phyloP scores from a whole-genome alignment of 164 flowering plant species.

The Tetracentron sinense region DNA sequence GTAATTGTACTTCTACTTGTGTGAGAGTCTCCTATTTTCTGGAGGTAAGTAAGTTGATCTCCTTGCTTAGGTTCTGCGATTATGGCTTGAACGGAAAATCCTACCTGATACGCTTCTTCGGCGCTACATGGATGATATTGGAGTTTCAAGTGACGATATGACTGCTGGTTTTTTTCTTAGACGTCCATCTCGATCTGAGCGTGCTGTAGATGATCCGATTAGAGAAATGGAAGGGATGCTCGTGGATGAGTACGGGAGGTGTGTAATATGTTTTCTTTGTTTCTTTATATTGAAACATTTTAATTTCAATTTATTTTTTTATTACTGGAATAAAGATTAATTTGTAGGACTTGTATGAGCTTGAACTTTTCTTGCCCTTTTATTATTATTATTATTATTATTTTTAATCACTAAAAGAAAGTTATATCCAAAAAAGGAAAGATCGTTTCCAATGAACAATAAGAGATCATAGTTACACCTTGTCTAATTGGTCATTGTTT shows the following conservation, averaged over 20 bases:
- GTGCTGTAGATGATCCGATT: conserved; percentile 94
- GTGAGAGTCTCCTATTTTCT: background rate
- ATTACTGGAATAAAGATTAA: background rate
- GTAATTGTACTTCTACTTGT: conserved; percentile 26
- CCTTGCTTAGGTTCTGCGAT: conserved; percentile 65
- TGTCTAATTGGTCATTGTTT: too few species aligned
- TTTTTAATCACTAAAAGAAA: background rate
- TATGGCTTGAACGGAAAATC: conserved; percentile 97
- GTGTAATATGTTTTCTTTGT: conserved; percentile 2
- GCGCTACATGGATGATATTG: conserved; percentile 80
- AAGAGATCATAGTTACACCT: too few species aligned
- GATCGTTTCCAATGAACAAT: too few species aligned
- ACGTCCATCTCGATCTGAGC: conserved; percentile 89
- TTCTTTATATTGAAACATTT: background rate
- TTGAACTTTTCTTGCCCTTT: background rate
- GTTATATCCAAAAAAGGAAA: too few species aligned
- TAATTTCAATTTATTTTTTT: background rate
- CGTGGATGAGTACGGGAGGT: conserved; percentile 99
- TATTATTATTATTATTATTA: too few species aligned
- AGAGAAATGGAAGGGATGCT: conserved; percentile 99
- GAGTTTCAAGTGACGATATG: conserved; percentile 63
- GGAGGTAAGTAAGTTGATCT: conserved; percentile 4
- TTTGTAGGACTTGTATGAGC: background rate
- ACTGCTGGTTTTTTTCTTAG: conserved; percentile 49
- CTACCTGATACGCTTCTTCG: conserved; percentile 80